Base-by-base conservation (phyloP, 768 basidiomycete species). In the Ramaria sp. region DNA sequence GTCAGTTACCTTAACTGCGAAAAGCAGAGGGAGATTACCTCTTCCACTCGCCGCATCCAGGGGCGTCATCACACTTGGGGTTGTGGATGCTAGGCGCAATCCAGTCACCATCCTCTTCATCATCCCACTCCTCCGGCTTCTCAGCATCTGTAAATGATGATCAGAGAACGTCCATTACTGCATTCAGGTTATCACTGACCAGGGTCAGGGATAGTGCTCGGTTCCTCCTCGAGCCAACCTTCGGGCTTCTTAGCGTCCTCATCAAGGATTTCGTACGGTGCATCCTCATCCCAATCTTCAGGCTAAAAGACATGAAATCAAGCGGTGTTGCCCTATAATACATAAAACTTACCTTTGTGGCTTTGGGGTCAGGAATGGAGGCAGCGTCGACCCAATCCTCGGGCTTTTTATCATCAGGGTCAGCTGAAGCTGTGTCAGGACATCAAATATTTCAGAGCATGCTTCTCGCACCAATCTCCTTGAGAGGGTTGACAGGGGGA, bases 51-150 rank as follows among this genome's bases (percentile, higher is more conserved):
- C 96, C 96, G 66, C 96, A 99, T 30, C 96, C 96, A 64, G 92
- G 81, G 59, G 83, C 94, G 56, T 84, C 87, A 61, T 82, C 75
- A 68, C 96, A 98, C 68, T 83, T 87, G 61, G 95, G 90, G 80
- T 99, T 99, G 59, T 79, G 72, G 57, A 98, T 76, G 57, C 82
- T 83, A 31, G 96, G 94, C 7, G 94, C 79, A 62, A 98, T 81
- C 93, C 93, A 99, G 68, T 98, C 95, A 69, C 96, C 96, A 63
- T 99, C 95, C 69, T 98, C 96, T 68, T 97, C 96, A 64, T 97
- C 95, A 65, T 96, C 93, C 96, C 96, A 99, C 71, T 99, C 96
- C 68, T 99, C 96, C 6, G 96, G 96, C 76, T 96, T 97, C 71
- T 85, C 81, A 41, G 89, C 82, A 62, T 91, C 89, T 82, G 57